Conservation (phyloP, 768 basidiomycete genomes). For the Termitomyces bulborhizus region DNA sequence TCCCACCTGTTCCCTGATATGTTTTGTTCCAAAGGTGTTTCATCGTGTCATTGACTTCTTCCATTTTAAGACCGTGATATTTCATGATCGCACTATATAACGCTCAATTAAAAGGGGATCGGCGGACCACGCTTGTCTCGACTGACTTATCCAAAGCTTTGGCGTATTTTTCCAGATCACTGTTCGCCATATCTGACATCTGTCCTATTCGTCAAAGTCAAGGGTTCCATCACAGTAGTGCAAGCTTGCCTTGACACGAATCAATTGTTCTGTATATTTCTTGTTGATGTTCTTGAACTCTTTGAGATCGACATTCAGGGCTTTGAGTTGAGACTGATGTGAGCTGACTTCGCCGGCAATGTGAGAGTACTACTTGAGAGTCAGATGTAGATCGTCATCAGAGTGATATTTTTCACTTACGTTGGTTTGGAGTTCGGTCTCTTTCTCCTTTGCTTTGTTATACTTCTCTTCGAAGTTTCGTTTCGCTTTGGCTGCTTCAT, state of each 20-base stretch:
- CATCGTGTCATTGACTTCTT: slow-evolving; percentile 98
- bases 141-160: slow-evolving; percentile 94
- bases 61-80: slow-evolving; percentile 97
- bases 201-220: slow-evolving; percentile 22
- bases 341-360: slow-evolving; percentile 80
- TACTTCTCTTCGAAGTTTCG: slow-evolving; percentile 83
- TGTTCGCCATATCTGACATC: slow-evolving; percentile 98
- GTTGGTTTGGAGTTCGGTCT: slow-evolving; percentile 64
- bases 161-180: slow-evolving; percentile 94
- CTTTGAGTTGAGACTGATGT: slow-evolving; percentile 57
- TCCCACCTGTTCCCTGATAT: slow-evolving; percentile 92
- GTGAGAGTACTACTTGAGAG: slow-evolving; percentile 56
- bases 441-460: slow-evolving; percentile 60
- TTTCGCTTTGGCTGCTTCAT: slow-evolving; percentile 78
- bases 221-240: background rate
- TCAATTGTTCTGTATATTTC: slow-evolving; percentile 83
- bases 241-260: slow-evolving; percentile 81
- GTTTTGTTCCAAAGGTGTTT: slow-evolving; percentile 97
- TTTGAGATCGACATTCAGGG: slow-evolving; percentile 61
- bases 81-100: slow-evolving; percentile 89
- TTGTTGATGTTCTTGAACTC: slow-evolving; percentile 87
- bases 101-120: slow-evolving; percentile 2
- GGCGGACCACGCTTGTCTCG: background rate
- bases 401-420: slow-evolving; percentile 29
- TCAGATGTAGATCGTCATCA: background rate